Evolutionary conservation across 2,329 filamentous ascomycete genomes (phyloP), one percentile per base, ranked within the genome.

Genomic region (Truncatella angustata): DNA sequence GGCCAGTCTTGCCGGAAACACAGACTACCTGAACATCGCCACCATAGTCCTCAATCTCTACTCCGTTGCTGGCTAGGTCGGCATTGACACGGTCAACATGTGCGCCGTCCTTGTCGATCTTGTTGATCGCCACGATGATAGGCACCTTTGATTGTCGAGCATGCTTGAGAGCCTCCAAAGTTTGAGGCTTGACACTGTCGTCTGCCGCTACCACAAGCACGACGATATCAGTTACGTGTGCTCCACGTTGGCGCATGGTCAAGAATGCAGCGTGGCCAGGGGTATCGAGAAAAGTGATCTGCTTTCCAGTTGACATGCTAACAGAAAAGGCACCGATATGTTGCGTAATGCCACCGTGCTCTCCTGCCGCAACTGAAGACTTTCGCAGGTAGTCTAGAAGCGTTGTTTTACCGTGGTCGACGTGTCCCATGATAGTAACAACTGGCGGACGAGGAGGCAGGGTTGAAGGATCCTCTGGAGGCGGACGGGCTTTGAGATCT

Each of bases 351-450:
- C 94, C 94, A 56, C 94, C 94, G 66, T 97, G 92, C 68, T 99
- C 94, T 50, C 88, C 85, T 5, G 91, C 91, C 37, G 87, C 95
- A 39, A 99, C 85, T 5, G 91, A 97, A 1, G 92, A 94, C 62
- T 96, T 95, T 34, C 94, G 88, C 40, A 99, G 77, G 73, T 87
- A 97, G 67, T 99, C 94, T 9, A 99, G 78, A 37, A 99, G 85
- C 0, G 95, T 99, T 1, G 94, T 99, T 75, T 99, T 99, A 50
- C 94, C 94, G 68, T 99, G 94, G 67, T 99, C 95, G 61, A 99
- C 94, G 59, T 99, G 94, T 2, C 94, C 94, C 95, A 99, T 99
- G 64, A 99, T 99, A 0, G 95, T 97, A 35, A 99, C 92, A 32
- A 99, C 91, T 0, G 94, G 95, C 6, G 94, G 93, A 14, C 95